Conservation (phyloP, 2,329 filamentous ascomycete species). For the Trichoderma hamatum region DNA sequence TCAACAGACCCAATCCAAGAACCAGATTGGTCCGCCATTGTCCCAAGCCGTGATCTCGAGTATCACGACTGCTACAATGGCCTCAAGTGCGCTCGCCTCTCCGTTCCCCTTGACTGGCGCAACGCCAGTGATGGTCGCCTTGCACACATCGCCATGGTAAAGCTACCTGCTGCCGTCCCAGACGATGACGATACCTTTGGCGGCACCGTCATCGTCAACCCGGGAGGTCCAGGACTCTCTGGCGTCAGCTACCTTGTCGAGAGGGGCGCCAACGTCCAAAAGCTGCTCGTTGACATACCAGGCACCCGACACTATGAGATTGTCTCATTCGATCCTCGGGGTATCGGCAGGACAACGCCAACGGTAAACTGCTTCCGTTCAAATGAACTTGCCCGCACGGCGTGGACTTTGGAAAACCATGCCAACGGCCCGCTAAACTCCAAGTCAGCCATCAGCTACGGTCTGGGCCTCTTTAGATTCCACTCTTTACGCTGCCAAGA, state of each 20-base stretch:
- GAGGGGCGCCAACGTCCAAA: constrained; percentile 33
- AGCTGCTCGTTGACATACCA: constrained; percentile 31
- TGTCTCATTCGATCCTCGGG: constrained; percentile 49
- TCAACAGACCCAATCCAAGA: neutral
- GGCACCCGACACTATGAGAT: constrained; percentile 44
- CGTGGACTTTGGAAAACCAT: constrained; percentile 36
- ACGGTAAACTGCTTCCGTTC: constrained; percentile 42
- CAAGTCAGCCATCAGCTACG: constrained; percentile 10
- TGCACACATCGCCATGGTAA: constrained; percentile 45
- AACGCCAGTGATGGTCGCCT: constrained; percentile 32
- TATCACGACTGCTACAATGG: constrained; percentile 45
- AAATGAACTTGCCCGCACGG: constrained; percentile 35
- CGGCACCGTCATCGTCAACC: constrained; percentile 48
- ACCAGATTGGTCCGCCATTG: constrained; percentile 43
- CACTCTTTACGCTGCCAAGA: constrained; percentile 37
- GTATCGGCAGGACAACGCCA: constrained; percentile 44
- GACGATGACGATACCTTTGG: constrained; percentile 42
- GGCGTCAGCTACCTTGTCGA: constrained; percentile 38
- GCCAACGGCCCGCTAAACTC: constrained; percentile 35
- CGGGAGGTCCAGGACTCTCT: constrained; percentile 48
- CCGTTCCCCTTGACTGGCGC: constrained; percentile 48
- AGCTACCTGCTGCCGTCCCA: constrained; percentile 43
- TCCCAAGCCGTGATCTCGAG: constrained; percentile 40
- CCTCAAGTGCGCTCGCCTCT: constrained; percentile 46
- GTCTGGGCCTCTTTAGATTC: constrained; percentile 33